phyloP scores from a whole-genome alignment of 306 rosid species.

The Cicer cuneatum region DNA sequence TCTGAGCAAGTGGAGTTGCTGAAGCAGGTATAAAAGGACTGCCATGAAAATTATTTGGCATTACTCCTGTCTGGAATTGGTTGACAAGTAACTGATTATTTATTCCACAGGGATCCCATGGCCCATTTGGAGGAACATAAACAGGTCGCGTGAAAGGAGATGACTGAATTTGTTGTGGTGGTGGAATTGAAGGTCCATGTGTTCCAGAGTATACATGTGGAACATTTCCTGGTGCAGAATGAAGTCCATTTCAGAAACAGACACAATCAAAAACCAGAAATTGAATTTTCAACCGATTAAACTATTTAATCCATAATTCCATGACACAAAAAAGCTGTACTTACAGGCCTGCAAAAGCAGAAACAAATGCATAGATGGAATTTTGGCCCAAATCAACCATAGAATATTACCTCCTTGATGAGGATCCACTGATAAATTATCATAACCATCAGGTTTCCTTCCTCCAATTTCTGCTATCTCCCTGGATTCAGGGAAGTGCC shows the following conservation, averaged over 20 bases:
- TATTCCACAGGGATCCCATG: constrained; percentile 79
- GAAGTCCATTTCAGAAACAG: constrained; percentile 52
- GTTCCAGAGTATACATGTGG: constrained; percentile 58
- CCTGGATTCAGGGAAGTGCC: constrained; percentile 66
- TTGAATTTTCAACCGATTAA: constrained; percentile 43
- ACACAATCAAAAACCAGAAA: constrained; percentile 51
- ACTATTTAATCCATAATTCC: constrained; percentile 40
- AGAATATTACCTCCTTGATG: constrained; percentile 73
- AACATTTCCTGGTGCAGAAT: constrained; percentile 59
- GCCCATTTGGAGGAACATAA: constrained; percentile 75
- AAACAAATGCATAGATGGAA: neutral
- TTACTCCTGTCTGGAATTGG: constrained; percentile 60
- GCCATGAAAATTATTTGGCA: constrained; percentile 63
- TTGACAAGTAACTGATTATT: constrained; percentile 67
- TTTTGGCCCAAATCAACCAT: neutral
- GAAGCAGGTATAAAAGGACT: constrained; percentile 87
- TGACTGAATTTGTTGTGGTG: constrained; percentile 75
- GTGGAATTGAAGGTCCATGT: constrained; percentile 72
- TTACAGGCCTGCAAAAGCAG: constrained; percentile 22
- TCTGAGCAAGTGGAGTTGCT: constrained; percentile 81
- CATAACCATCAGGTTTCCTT: constrained; percentile 68
- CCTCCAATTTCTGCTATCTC: constrained; percentile 70
- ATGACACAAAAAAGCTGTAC: constrained; percentile 11
- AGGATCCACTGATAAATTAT: constrained; percentile 62
- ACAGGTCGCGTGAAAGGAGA: constrained; percentile 68